Base-by-base conservation (phyloP, 2,329 filamentous ascomycete species). In the Nectriaceae sp. region DNA sequence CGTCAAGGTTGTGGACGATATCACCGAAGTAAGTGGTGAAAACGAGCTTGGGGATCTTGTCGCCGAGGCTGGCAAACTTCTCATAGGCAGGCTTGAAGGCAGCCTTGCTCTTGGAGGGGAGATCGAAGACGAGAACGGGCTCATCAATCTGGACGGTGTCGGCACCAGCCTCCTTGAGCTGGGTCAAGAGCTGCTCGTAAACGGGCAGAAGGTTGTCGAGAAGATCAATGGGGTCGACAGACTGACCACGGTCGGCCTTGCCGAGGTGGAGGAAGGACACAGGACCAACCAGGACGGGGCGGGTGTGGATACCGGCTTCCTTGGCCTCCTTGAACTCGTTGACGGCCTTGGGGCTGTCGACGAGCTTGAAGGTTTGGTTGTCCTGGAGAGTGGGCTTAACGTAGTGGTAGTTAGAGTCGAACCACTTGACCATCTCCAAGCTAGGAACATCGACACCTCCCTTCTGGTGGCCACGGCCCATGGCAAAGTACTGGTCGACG, bases 331-430 rank as follows among this genome's bases (percentile, higher is more conserved):
- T 82, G 85, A 94, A 99, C 75, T 99, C 90, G 64, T 73, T 79
- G 60, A 99, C 89, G 64, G 94, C 91, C 88, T 99, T 99, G 73
- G 94, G 91, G 75, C 87, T 87, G 63, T 83, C 77, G 55, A 81
- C 76, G 56, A 99, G 90, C 77, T 88, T 92, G 87, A 99, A 99
- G 69, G 83, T 87, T 84, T 99, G 94, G 83, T 89, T 88, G 79
- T 97, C 87, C 78, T 97, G 91, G 62, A 99, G 85, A 56, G 94
- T 97, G 59, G 94, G 94, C 87, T 97, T 97, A 79, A 97, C 94
- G 76, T 99, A 99, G 84, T 97, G 94, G 87, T 99, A 99, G 88
- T 99, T 99, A 61, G 91, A 96, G 83, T 99, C 94, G 72, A 99
- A 99, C 94, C 94, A 99, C 84, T 99, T 99, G 67, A 99, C 94